Evolutionary conservation across 2,329 filamentous ascomycete species (phyloP).

Genomic region (Hypoxylon sp.): DNA sequence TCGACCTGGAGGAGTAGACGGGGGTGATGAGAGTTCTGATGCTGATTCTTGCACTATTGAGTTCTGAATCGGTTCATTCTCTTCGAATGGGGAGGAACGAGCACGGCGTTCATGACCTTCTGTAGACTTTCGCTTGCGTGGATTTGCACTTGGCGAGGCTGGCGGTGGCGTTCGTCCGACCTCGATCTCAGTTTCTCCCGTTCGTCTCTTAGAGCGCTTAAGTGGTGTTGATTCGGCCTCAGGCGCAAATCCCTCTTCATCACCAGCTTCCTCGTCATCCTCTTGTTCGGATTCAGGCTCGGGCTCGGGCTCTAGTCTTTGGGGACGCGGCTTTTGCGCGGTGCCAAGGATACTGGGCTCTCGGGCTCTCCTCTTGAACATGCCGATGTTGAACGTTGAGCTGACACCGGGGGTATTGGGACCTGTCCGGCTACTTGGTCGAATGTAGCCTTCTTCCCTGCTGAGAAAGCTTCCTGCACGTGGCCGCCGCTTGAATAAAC

Average conservation of each 20-base stretch:
- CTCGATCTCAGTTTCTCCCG: conserved; percentile 45
- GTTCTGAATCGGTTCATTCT: conserved; percentile 39
- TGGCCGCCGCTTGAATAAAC: conserved; percentile 53
- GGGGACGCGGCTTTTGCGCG: conserved; percentile 59
- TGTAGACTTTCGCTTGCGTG: conserved; percentile 71
- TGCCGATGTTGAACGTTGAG: conserved; percentile 66
- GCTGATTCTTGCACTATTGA: conserved; percentile 46
- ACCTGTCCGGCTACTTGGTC: conserved; percentile 54
- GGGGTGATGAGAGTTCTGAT: conserved; percentile 47
- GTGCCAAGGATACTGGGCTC: conserved; percentile 75
- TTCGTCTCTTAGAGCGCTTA: conserved; percentile 63
- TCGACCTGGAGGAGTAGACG: conserved; percentile 46
- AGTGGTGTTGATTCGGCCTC: conserved; percentile 79
- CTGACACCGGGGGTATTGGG: conserved; percentile 54
- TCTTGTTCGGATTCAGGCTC: conserved; percentile 55
- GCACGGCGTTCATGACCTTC: conserved; percentile 58
- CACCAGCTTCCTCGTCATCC: conserved; percentile 58
- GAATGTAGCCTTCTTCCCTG: conserved; percentile 53
- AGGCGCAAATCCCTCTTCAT: conserved; percentile 69
- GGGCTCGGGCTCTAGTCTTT: conserved; percentile 52
- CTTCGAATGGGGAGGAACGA: conserved; percentile 56
- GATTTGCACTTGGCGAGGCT: conserved; percentile 55
- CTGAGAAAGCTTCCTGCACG: conserved; percentile 54
- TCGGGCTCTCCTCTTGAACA: conserved; percentile 69
- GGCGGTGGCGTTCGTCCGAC: conserved; percentile 48